These are phyloP conservation scores for Saccharomycopsis sp. DNA, from an alignment of 805 yeast species.

Conservation along the genomic window DNA sequence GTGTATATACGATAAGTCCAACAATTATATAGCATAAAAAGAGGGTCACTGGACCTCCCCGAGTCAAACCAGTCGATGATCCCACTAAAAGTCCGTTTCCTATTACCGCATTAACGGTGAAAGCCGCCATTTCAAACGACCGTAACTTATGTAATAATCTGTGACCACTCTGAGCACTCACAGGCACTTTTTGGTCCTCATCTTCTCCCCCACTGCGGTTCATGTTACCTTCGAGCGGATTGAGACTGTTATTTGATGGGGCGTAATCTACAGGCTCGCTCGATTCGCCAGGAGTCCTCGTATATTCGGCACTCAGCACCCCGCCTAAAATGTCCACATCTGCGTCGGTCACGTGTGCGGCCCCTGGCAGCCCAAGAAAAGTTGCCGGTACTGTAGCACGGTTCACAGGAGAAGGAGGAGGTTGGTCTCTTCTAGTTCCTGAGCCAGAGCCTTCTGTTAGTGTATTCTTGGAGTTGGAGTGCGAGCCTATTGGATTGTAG, in stretches of 20 bases:
- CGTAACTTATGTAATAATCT: not conserved
- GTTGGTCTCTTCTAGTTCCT: not conserved
- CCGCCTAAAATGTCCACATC: not conserved
- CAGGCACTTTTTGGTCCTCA: not conserved
- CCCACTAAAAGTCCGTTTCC: constrained; percentile 79
- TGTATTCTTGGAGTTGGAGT: not conserved
- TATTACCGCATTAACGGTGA: constrained; percentile 77
- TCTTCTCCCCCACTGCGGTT: not conserved
- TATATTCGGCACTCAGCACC: not conserved
- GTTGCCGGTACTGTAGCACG: not conserved
- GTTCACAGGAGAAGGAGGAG: not conserved
- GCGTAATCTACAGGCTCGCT: not conserved
- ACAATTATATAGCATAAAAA: constrained; percentile 60
- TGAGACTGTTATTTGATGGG: not conserved
- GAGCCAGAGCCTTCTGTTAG: not conserved
- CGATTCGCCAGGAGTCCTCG: not conserved
- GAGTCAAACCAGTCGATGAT: constrained; percentile 61
- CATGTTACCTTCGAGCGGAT: not conserved
- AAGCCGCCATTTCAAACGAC: not conserved
- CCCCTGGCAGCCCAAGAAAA: not conserved
- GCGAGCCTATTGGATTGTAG: not conserved
- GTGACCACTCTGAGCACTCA: not conserved
- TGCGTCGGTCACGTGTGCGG: not conserved
- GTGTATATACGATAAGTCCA: constrained; percentile 65
- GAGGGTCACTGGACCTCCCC: constrained; percentile 64